Evolutionary conservation across 257 asterid species (phyloP).

Genomic region (Primulina eburnea): DNA sequence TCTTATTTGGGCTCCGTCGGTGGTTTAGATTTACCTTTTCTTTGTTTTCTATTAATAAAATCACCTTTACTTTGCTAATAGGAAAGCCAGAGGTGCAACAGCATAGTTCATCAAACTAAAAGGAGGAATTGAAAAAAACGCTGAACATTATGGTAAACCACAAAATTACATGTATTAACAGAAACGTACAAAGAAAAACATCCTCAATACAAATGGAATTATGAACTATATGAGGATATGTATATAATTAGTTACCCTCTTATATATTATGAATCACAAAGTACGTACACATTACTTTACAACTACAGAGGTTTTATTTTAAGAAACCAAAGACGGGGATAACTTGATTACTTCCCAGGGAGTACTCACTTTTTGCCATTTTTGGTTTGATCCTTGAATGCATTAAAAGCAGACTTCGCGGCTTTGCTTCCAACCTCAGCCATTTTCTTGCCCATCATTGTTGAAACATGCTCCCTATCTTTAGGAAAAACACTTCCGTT

Average conservation of each 20-base stretch:
- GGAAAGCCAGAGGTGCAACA: neutral
- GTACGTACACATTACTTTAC: too few relatives aligned
- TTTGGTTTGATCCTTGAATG: neutral
- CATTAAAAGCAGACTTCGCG: neutral
- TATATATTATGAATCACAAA: neutral
- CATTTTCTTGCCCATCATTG: conserved; percentile 20
- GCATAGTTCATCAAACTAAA: neutral
- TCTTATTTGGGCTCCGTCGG: too few relatives aligned
- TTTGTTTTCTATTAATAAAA: neutral
- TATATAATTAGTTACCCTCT: neutral
- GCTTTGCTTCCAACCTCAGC: neutral
- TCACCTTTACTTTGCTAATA: neutral
- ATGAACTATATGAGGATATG: neutral
- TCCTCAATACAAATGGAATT: neutral
- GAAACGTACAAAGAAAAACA: neutral
- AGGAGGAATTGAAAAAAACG: neutral
- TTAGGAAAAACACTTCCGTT: conserved; percentile 23
- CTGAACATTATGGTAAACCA: neutral
- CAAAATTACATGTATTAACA: neutral
- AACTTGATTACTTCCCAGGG: neutral
- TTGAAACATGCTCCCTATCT: conserved; percentile 12
- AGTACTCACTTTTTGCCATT: neutral
- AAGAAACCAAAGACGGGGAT: neutral
- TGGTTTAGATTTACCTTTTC: neutral
- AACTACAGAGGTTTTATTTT: too few relatives aligned